Conservation (phyloP, 306 rosid genomes). For the Acacia crassicarpa region DNA sequence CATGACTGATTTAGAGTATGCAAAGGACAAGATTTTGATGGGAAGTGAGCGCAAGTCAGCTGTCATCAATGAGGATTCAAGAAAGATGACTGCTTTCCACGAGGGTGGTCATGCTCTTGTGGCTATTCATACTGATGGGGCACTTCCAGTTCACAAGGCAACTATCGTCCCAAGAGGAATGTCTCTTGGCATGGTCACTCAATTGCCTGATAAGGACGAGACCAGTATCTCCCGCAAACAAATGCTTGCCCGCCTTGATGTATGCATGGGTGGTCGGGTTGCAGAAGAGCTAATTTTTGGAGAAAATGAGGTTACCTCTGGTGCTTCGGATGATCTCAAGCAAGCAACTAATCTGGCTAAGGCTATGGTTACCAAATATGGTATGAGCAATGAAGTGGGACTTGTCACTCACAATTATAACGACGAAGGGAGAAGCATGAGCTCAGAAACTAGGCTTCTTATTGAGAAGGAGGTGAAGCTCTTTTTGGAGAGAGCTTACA, state of each 20-base stretch:
- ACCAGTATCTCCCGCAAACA: constrained; percentile 71
- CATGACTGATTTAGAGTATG: constrained; percentile 87
- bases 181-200: constrained; percentile 93
- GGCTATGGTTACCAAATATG: constrained; percentile 85
- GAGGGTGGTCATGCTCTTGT: constrained; percentile 97
- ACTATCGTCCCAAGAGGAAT: constrained; percentile 88
- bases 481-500: constrained; percentile 69
- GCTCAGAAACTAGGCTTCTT: constrained; percentile 90
- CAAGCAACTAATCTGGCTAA: constrained; percentile 78
- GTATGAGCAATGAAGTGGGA: constrained; percentile 89
- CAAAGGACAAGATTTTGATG: constrained; percentile 88
- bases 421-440: constrained; percentile 86
- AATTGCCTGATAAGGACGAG: constrained; percentile 74
- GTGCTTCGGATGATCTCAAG: constrained; percentile 72
- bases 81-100: constrained; percentile 76
- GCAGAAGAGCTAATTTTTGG: constrained; percentile 94
- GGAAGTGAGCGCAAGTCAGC: constrained; percentile 95
- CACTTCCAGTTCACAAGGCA: constrained; percentile 88
- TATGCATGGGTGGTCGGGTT: constrained; percentile 89
- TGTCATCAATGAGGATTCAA: constrained; percentile 67
- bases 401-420: constrained; percentile 70
- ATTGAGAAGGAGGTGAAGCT: constrained; percentile 80
- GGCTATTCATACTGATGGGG: constrained; percentile 84
- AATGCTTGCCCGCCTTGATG: constrained; percentile 86
- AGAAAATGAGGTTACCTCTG: constrained; percentile 80